Percentiles rank a stretch among this genome's conserved stretches.
These are phyloP conservation scores for Schizochytrium sp. DNA, from an alignment of 108 stramenopile genomes.

Conservation along the genomic window DNA sequence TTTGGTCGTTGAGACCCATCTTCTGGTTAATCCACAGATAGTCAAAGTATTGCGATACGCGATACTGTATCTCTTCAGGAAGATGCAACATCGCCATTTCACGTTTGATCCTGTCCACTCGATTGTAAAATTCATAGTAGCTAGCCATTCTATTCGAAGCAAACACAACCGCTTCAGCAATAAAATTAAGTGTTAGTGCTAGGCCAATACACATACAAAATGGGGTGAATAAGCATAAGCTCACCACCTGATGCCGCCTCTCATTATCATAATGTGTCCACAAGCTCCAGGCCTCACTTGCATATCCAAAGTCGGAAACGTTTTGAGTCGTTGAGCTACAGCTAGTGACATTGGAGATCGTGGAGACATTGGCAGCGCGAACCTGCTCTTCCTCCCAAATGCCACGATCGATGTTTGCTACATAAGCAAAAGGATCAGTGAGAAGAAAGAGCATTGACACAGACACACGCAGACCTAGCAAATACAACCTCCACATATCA, in stretches of 20 bases:
- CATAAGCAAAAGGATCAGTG: neutral
- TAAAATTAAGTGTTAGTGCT: neutral
- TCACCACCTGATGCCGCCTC: neutral
- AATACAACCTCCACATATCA: neutral
- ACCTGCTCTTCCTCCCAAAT: neutral
- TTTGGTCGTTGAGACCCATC: slow-evolving; percentile 32
- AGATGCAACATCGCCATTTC: slow-evolving; percentile 24
- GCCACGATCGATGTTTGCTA: slow-evolving; percentile 23
- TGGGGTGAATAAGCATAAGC: neutral
- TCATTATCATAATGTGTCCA: neutral
- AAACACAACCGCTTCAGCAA: slow-evolving; percentile 26
- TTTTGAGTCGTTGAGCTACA: neutral
- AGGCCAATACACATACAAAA: slow-evolving; percentile 34
- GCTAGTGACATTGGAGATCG: neutral
- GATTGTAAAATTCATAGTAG: slow-evolving; percentile 46
- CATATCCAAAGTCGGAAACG: neutral
- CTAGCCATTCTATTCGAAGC: neutral
- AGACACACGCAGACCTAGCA: neutral
- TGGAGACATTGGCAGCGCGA: neutral
- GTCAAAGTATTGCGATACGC: slow-evolving; percentile 37
- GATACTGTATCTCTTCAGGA: slow-evolving; percentile 7
- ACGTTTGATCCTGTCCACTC: slow-evolving; percentile 43
- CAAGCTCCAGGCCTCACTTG: neutral
- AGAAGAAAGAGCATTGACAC: neutral
- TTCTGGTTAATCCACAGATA: slow-evolving; percentile 57